A percentile compares a stretch with the other conserved stretches of the same genome.
Evolutionary conservation across 129 eudicot genomes (phyloP).

Genomic region (Kitagawia praeruptora): DNA sequence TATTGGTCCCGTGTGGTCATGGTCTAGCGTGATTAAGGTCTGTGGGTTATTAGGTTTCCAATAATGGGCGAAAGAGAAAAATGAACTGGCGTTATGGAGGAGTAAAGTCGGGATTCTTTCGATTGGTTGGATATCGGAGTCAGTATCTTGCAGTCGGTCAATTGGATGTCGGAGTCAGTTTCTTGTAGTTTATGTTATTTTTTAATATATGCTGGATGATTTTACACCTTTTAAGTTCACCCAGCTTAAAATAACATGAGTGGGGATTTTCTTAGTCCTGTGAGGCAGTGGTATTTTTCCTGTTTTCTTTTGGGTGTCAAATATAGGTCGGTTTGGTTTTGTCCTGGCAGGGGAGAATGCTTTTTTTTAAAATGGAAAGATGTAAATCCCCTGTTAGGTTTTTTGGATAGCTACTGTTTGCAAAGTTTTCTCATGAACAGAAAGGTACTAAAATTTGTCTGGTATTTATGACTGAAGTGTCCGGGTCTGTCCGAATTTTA

Average conservation of each 20-base stretch:
- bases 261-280: slow-evolving; percentile 10
- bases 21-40: slow-evolving; percentile 3
- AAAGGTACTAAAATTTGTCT: background rate
- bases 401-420: background rate
- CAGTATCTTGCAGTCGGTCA: background rate
- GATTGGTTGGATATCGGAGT: background rate
- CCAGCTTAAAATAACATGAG: background rate
- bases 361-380: background rate
- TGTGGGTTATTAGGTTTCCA: background rate
- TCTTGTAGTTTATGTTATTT: slow-evolving; percentile 4
- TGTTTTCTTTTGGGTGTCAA: background rate
- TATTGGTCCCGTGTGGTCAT: background rate
- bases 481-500: too few species aligned
- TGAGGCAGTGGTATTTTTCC: background rate
- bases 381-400: background rate
- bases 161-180: background rate
- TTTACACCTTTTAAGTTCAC: background rate
- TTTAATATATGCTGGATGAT: slow-evolving; percentile 2
- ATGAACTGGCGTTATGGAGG: background rate
- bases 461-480: background rate
- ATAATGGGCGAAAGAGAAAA: background rate
- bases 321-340: background rate
- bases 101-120: background rate
- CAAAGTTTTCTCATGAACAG: background rate
- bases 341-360: background rate